Evolutionary conservation across 148 eudicot species (phyloP).

Genomic region (Vaccinium vitisidaea): DNA sequence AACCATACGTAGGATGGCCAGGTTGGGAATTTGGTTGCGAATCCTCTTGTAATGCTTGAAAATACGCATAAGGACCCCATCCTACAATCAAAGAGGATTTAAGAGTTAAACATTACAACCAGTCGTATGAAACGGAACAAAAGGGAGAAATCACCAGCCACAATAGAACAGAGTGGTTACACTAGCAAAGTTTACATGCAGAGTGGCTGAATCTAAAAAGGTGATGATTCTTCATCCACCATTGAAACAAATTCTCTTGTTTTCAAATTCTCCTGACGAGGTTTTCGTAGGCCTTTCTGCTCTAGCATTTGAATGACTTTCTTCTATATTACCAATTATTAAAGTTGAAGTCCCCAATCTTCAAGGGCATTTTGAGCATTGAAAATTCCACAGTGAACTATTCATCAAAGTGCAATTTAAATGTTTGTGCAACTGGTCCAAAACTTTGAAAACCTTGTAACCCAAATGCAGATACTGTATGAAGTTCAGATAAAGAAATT

Average conservation of each 20-base stretch:
- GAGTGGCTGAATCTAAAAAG: neutral
- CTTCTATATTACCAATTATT: neutral
- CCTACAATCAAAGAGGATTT: constrained; percentile 19
- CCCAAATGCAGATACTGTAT: neutral
- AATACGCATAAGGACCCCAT: constrained; percentile 44
- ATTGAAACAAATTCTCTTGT: too few relatives aligned
- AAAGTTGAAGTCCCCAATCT: neutral
- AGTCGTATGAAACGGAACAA: neutral
- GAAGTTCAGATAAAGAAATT: neutral
- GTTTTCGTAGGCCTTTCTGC: too few relatives aligned
- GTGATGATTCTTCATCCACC: too few relatives aligned
- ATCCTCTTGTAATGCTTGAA: constrained; percentile 25
- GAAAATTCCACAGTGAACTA: neutral
- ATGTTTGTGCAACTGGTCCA: neutral
- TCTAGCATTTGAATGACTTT: neutral
- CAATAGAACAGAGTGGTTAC: neutral
- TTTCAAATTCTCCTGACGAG: too few relatives aligned
- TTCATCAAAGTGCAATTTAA: neutral
- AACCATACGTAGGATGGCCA: neutral
- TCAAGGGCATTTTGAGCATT: neutral
- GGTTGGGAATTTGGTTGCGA: neutral
- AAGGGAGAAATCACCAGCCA: neutral
- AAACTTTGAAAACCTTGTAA: neutral
- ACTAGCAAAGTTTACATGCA: neutral
- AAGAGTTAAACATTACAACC: neutral